phyloP scores from a whole-genome alignment of 2,329 filamentous ascomycete species.

The Fusarium sp. region DNA sequence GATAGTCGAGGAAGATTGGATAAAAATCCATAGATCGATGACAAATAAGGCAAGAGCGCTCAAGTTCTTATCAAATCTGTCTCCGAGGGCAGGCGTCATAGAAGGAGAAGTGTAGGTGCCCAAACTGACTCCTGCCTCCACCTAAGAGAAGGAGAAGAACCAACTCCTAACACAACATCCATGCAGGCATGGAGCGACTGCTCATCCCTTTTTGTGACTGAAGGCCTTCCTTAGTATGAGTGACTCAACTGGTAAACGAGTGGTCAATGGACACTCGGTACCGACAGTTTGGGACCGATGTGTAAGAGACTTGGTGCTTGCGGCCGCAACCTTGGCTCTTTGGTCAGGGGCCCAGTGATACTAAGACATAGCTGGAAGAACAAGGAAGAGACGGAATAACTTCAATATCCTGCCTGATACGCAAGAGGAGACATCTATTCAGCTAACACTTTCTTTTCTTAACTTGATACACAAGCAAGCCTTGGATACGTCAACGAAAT shows the following conservation, averaged over 20 bases:
- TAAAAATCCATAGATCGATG: slow-evolving; percentile 7
- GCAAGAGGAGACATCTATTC: slow-evolving; percentile 1
- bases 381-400: slow-evolving; percentile 13
- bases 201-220: slow-evolving; percentile 36
- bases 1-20: slow-evolving; percentile 36
- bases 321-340: slow-evolving; percentile 32
- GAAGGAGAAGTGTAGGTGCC: slow-evolving; percentile 23
- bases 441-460: background rate
- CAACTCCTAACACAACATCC: slow-evolving; percentile 16
- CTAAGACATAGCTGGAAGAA: slow-evolving; percentile 17
- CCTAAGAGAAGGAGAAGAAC: background rate
- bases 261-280: slow-evolving; percentile 40
- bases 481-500: background rate
- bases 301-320: slow-evolving; percentile 37
- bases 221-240: slow-evolving; percentile 22
- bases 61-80: slow-evolving; percentile 3
- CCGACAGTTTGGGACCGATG: slow-evolving; percentile 45
- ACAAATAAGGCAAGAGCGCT: slow-evolving; percentile 19
- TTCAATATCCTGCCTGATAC: slow-evolving; percentile 1
- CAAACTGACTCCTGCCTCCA: slow-evolving; percentile 1
- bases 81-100: background rate
- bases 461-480: background rate
- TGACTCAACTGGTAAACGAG: slow-evolving; percentile 32
- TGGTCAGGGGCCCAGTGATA: slow-evolving; percentile 27
- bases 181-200: slow-evolving; percentile 28